These are phyloP conservation scores for Microthlaspi erraticum DNA, from an alignment of 345 rosid genomes.

Conservation along the genomic window DNA sequence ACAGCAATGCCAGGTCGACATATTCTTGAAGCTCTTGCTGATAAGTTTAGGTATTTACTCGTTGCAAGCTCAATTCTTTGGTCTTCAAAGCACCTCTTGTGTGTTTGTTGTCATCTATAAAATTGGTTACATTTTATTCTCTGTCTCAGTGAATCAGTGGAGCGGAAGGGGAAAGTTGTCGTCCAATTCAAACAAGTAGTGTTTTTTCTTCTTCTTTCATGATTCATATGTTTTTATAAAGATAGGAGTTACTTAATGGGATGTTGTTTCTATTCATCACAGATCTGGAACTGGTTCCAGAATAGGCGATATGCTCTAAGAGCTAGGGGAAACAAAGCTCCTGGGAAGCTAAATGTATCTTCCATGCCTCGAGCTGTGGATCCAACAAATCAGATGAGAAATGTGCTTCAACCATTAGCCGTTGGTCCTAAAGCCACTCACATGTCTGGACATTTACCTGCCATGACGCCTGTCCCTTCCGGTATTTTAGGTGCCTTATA, in stretches of 20 bases:
- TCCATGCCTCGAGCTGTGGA: constrained; percentile 67
- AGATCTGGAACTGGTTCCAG: constrained; percentile 99
- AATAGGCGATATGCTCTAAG: constrained; percentile 94
- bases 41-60: constrained; percentile 76
- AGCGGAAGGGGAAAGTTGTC: constrained; percentile 77
- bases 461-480: constrained; percentile 54
- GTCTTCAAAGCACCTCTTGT: constrained; percentile 6
- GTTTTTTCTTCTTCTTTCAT: constrained; percentile 16
- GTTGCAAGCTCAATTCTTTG: constrained; percentile 17
- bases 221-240: constrained; percentile 6
- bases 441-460: constrained; percentile 54
- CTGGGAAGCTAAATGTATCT: constrained; percentile 77
- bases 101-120: constrained; percentile 27
- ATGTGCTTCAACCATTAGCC: constrained; percentile 62
- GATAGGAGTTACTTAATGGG: constrained; percentile 17
- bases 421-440: constrained; percentile 54
- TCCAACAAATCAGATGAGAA: constrained; percentile 59
- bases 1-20: constrained; percentile 78
- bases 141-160: constrained; percentile 70
- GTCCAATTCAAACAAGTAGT: constrained; percentile 98
- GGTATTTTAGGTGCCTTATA: constrained; percentile 51
- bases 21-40: constrained; percentile 80
- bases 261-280: constrained; percentile 16
- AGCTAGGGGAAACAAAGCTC: constrained; percentile 78
- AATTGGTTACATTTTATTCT: constrained; percentile 22